These are phyloP conservation scores for Ananas comosus DNA, from an alignment of 176 grass and related monocot genomes.

Conservation along the genomic window DNA sequence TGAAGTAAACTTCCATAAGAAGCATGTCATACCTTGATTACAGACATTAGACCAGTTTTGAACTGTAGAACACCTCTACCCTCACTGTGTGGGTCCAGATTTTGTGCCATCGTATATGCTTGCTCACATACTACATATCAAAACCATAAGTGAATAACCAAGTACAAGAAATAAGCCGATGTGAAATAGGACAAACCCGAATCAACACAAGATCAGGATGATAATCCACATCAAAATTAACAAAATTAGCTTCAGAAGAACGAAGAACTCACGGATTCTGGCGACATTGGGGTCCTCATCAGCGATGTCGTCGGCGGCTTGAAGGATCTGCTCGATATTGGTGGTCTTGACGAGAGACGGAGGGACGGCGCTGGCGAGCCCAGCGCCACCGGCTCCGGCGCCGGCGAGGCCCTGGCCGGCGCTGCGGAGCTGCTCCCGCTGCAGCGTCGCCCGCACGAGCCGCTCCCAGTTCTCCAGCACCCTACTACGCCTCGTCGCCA, in stretches of 20 bases:
- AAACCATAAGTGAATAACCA: neutral
- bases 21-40: constrained; percentile 60
- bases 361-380: constrained; percentile 45
- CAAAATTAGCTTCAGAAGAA: neutral
- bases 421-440: constrained; percentile 37
- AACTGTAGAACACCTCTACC: constrained; percentile 78
- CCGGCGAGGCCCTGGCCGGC: constrained; percentile 21
- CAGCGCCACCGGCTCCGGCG: neutral
- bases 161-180: neutral
- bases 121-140: constrained; percentile 60
- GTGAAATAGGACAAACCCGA: too few species aligned
- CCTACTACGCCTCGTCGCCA: constrained; percentile 4
- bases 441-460: constrained; percentile 54
- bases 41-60: constrained; percentile 72
- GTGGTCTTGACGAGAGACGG: constrained; percentile 49
- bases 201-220: too few species aligned
- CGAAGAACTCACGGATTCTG: constrained; percentile 43
- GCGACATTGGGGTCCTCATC: constrained; percentile 75
- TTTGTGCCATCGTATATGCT: constrained; percentile 74
- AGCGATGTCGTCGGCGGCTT: constrained; percentile 77
- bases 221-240: neutral
- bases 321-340: constrained; percentile 86
- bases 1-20: neutral
- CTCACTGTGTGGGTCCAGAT: constrained; percentile 65
- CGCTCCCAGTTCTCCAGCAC: constrained; percentile 80